Conservation (phyloP, 768 basidiomycete genomes). For the Serendipita sp. region DNA sequence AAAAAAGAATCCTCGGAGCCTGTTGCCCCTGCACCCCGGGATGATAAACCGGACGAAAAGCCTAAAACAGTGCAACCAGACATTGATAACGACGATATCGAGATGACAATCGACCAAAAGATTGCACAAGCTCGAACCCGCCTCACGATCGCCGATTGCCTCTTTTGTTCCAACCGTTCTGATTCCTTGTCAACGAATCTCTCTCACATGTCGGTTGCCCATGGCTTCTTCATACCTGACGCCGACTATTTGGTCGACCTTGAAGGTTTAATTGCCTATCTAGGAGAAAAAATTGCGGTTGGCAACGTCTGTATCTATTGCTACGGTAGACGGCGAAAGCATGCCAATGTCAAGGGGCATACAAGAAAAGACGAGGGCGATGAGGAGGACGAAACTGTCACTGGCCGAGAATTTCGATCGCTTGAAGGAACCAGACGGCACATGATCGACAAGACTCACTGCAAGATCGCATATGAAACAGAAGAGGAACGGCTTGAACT, state of each 20-base stretch:
- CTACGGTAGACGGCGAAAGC: conserved; percentile 33
- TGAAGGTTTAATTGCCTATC: conserved; percentile 61
- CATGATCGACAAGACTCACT: conserved; percentile 92
- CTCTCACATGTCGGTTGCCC: conserved; percentile 68
- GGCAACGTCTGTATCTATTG: conserved; percentile 88
- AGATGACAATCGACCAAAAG: conserved; percentile 50
- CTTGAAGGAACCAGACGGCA: conserved; percentile 84
- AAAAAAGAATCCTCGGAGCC: conserved; percentile 9
- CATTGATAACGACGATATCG: conserved; percentile 18
- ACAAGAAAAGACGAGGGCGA: not conserved
- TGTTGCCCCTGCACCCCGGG: conserved; percentile 10
- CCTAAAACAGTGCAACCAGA: conserved; percentile 9
- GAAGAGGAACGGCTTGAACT: conserved; percentile 69
- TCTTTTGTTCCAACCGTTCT: conserved; percentile 58
- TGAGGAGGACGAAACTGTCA: not conserved
- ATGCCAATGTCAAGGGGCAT: not conserved
- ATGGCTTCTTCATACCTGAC: conserved; percentile 96
- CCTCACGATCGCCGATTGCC: conserved; percentile 50
- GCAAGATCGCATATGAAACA: conserved; percentile 83
- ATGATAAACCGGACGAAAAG: not conserved
- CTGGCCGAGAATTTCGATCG: conserved; percentile 60
- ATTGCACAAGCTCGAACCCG: conserved; percentile 53
- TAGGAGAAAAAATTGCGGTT: conserved; percentile 87
- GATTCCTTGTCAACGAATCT: conserved; percentile 47
- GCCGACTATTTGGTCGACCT: conserved; percentile 77